Evolutionary conservation across 306 rosid species (phyloP).

Genomic region (Quillaja saponaria): DNA sequence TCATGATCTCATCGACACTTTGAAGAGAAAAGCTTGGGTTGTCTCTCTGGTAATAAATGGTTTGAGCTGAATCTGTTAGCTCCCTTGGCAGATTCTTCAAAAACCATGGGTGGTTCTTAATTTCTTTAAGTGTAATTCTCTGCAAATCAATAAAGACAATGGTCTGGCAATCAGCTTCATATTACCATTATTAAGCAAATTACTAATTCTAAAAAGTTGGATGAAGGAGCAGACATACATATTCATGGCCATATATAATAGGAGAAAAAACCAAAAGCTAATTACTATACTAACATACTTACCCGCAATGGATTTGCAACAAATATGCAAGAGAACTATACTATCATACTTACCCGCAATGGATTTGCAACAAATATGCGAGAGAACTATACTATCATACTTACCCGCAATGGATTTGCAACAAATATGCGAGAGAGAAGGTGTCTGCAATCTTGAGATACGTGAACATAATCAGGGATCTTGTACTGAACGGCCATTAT

Average conservation of each 20-base stretch:
- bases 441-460: slow-evolving; percentile 71
- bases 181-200: slow-evolving; percentile 10
- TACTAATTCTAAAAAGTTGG: slow-evolving; percentile 17
- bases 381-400: slow-evolving; percentile 43
- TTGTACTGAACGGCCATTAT: slow-evolving; percentile 67
- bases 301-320: slow-evolving; percentile 65
- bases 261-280: neutral
- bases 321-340: slow-evolving; percentile 67
- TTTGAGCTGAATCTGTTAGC: slow-evolving; percentile 71
- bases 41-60: slow-evolving; percentile 59
- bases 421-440: slow-evolving; percentile 69
- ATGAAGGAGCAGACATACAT: neutral
- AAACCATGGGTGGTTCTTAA: slow-evolving; percentile 84
- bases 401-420: slow-evolving; percentile 63
- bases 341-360: slow-evolving; percentile 49
- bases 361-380: slow-evolving; percentile 67
- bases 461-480: slow-evolving; percentile 74
- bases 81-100: slow-evolving; percentile 82
- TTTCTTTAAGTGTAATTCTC: slow-evolving; percentile 74
- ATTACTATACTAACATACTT: slow-evolving; percentile 26
- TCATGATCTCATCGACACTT: slow-evolving; percentile 67
- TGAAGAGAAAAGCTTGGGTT: slow-evolving; percentile 67
- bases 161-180: slow-evolving; percentile 20
- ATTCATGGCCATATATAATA: no score
- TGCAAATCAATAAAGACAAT: slow-evolving; percentile 29